phyloP scores from a whole-genome alignment of 1,284 basidiomycete species.

The Microbotryum intermedium region DNA sequence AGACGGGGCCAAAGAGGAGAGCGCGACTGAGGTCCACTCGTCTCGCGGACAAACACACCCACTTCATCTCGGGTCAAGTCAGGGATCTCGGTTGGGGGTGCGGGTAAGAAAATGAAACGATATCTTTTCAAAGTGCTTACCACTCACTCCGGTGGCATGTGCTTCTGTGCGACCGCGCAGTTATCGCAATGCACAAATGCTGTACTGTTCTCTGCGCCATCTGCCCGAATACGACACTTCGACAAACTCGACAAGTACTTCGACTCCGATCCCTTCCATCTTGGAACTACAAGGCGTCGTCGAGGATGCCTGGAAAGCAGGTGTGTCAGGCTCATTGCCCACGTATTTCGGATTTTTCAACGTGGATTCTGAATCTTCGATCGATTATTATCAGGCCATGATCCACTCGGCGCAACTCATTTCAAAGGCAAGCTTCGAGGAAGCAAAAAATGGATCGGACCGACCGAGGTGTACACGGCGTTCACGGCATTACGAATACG shows the following conservation, averaged over 20 bases:
- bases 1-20: neutral
- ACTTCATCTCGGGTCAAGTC: slow-evolving; percentile 30
- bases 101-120: too few species aligned
- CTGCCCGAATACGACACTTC: slow-evolving; percentile 17
- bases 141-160: neutral
- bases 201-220: slow-evolving; percentile 28
- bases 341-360: neutral
- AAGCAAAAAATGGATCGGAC: slow-evolving; percentile 34
- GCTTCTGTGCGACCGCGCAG: neutral
- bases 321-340: neutral
- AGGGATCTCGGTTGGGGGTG: neutral
- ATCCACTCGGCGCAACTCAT: slow-evolving; percentile 28
- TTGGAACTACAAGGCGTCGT: slow-evolving; percentile 28
- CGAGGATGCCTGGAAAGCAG: slow-evolving; percentile 32
- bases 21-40: slow-evolving; percentile 8
- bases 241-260: neutral
- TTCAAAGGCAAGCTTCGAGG: slow-evolving; percentile 28
- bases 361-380: neutral
- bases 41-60: slow-evolving; percentile 16
- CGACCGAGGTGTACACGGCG: slow-evolving; percentile 34
- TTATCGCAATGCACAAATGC: slow-evolving; percentile 34
- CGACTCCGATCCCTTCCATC: slow-evolving; percentile 29
- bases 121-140: too few species aligned
- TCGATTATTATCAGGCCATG: slow-evolving; percentile 21
- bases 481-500: slow-evolving; percentile 31